phyloP scores from a whole-genome alignment of 2,329 filamentous ascomycete genomes.

The Botrytis elliptica region DNA sequence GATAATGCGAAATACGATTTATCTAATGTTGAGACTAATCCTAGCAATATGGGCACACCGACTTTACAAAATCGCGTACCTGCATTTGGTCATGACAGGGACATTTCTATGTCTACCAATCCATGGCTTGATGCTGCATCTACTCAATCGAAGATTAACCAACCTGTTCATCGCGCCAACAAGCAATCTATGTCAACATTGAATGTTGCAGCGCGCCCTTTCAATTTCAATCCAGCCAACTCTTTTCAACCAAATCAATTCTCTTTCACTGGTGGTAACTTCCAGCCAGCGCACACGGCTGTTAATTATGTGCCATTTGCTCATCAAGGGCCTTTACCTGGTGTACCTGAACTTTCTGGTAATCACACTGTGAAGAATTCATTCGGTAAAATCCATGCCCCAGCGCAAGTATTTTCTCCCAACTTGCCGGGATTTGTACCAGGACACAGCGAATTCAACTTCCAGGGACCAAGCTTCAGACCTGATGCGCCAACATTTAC shows the following conservation, averaged over 20 bases:
- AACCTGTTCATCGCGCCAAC: conserved; percentile 57
- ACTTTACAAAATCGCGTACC: conserved; percentile 50
- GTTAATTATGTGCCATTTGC: conserved; percentile 29
- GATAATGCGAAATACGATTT: conserved; percentile 45
- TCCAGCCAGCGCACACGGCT: conserved; percentile 45
- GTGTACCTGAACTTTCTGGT: conserved; percentile 34
- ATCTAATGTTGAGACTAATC: conserved; percentile 71
- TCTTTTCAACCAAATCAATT: conserved; percentile 53
- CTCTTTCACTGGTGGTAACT: conserved; percentile 47
- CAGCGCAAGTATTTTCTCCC: conserved; percentile 49
- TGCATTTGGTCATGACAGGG: conserved; percentile 52
- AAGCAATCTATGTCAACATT: conserved; percentile 74
- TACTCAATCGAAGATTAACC: conserved; percentile 42
- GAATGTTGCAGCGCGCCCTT: conserved; percentile 86
- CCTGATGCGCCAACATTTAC: conserved; percentile 77
- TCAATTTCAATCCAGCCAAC: conserved; percentile 64
- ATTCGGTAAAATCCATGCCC: conserved; percentile 61
- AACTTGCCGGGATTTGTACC: conserved; percentile 60
- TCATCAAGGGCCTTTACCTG: conserved; percentile 40
- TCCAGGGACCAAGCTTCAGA: conserved; percentile 70
- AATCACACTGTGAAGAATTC: conserved; percentile 33
- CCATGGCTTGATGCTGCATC: conserved; percentile 59
- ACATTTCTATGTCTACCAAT: conserved; percentile 58
- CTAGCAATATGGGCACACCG: conserved; percentile 68
- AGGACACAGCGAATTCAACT: conserved; percentile 62